phyloP scores from a whole-genome alignment of 768 basidiomycete species.

The Sarcomyxa edulis region DNA sequence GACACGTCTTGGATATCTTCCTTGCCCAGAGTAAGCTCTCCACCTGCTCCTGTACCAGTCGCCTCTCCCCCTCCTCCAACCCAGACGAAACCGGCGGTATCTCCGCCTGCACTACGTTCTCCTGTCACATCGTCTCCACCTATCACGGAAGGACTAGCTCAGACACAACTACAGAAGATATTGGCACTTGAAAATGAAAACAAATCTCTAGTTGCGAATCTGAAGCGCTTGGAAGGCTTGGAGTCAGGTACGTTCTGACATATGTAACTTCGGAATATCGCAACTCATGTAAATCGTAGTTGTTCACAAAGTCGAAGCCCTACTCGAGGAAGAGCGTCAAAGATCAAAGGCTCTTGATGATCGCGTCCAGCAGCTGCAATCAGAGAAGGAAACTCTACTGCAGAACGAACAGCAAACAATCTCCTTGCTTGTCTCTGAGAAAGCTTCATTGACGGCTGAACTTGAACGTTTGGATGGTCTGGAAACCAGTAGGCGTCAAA shows the following conservation, averaged over 20 bases:
- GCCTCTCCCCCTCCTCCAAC: slow-evolving; percentile 16
- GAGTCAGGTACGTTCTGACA: slow-evolving; percentile 21
- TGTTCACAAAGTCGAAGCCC: slow-evolving; percentile 24
- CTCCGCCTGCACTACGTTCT: too few relatives aligned
- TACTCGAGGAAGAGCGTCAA: slow-evolving; percentile 27
- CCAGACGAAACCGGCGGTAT: too few relatives aligned
- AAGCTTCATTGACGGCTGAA: slow-evolving; percentile 52
- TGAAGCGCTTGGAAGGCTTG: slow-evolving; percentile 23
- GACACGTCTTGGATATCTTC: slow-evolving; percentile 59
- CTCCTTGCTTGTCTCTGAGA: slow-evolving; percentile 70
- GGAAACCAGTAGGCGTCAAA: slow-evolving; percentile 51
- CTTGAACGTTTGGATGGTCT: slow-evolving; percentile 52
- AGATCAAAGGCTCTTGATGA: slow-evolving; percentile 23
- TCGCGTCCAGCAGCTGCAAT: slow-evolving; percentile 22
- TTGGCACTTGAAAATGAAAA: slow-evolving; percentile 15
- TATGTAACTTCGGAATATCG: slow-evolving; percentile 15
- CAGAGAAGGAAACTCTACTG: slow-evolving; percentile 27
- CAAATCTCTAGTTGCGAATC: slow-evolving; percentile 19
- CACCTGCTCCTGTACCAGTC: slow-evolving; percentile 22
- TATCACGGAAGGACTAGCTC: too few relatives aligned
- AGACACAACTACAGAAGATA: too few relatives aligned
- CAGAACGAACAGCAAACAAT: slow-evolving; percentile 72
- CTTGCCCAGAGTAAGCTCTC: slow-evolving; percentile 39
- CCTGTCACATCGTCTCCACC: too few relatives aligned
- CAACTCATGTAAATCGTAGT: not conserved